phyloP scores from a whole-genome alignment of 805 yeast species.

The Kazachstania psychrophila region DNA sequence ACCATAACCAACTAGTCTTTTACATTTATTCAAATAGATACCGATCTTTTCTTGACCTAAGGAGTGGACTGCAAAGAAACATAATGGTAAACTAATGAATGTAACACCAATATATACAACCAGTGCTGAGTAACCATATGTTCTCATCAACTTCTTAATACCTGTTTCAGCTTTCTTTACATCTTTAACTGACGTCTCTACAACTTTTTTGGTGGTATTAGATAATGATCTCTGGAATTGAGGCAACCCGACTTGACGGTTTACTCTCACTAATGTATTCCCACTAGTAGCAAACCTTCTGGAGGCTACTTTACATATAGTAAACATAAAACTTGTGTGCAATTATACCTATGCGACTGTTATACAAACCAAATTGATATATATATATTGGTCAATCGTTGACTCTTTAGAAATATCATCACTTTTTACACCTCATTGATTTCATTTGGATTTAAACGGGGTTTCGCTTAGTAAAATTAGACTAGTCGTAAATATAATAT shows the following conservation, averaged over 20 bases:
- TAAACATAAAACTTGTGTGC: no score
- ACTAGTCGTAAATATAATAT: no score
- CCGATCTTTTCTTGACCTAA: slow-evolving; percentile 77
- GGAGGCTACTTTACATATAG: not conserved
- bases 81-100: slow-evolving; percentile 70
- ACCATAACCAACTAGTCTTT: slow-evolving; percentile 56
- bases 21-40: slow-evolving; percentile 51
- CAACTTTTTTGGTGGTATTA: not conserved
- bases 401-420: no score
- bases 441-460: no score
- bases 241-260: not conserved
- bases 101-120: slow-evolving; percentile 75
- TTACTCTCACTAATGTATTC: not conserved
- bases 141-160: slow-evolving; percentile 57
- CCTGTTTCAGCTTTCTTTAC: slow-evolving; percentile 15
- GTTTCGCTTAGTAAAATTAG: no score
- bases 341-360: no score
- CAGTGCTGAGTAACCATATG: slow-evolving; percentile 86
- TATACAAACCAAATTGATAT: no score
- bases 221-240: not conserved
- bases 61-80: slow-evolving; percentile 75
- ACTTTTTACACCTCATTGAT: no score
- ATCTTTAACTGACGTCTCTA: not conserved
- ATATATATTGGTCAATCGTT: no score
- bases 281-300: not conserved